Base-by-base conservation (phyloP, 2,329 filamentous ascomycete genomes). In the Diaporthe eres region DNA sequence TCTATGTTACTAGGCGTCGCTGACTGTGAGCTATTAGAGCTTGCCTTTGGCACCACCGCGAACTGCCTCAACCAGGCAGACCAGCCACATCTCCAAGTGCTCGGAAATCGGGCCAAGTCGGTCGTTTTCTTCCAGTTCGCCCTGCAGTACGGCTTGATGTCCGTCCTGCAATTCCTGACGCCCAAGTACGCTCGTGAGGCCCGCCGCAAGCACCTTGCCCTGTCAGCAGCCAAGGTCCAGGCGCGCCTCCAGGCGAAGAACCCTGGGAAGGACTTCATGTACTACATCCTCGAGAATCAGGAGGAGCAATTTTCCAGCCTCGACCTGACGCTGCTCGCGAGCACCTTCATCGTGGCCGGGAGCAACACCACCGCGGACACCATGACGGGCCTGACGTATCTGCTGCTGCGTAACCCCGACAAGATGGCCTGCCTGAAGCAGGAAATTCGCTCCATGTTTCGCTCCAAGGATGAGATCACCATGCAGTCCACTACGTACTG, bases 311-410 rank as follows among this genome's bases (percentile, higher is more conserved):
- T 78, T 15, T 76, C 72, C 17, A 73, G 74, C 39, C 67, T 77
- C 47, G 77, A 79, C 39, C 71, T 79, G 22, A 74, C 77, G 12
- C 67, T 77, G 53, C 77, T 79, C n/a, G 77, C 77, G 1, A 74
- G 75, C 9, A 67, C 78, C 0, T 78, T 80, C 57, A 86, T 87
- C 34, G 85, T 87, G 44, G 87, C 86, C 2, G 87, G 87, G 13
- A 86, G 85, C 42, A 87, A 89, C 76, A 89, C 88, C 0, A 87
- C 86, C 5, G 86, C 86, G 2, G 88, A 85, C 6, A 84, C 85
- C 82, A 19, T 82, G 19, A 72, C 83, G 2, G 80, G 80, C 4
- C 77, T 81, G 7, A 80, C 82, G 15, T 84, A 80, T 74, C 82
- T 82, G 73, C 79, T 85, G 10, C 73, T 79, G 44, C 79, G 79